Evolutionary conservation across 164 flowering plant genomes (phyloP).

Genomic region (Vitis vinifera): DNA sequence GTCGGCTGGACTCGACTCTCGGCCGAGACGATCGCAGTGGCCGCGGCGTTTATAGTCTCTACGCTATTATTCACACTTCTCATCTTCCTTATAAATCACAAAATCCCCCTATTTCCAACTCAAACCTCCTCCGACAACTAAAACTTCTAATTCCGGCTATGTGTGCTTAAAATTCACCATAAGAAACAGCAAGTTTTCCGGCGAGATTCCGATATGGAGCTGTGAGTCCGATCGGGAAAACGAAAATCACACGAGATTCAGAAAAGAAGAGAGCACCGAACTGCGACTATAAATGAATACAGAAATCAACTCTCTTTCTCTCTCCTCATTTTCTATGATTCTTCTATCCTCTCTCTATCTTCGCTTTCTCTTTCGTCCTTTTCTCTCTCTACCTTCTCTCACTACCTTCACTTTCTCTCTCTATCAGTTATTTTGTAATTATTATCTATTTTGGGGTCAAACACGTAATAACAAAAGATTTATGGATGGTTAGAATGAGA

Average conservation of each 20-base stretch:
- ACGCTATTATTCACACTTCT: conserved; percentile 38
- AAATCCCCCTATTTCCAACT: not conserved
- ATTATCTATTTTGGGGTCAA: conserved; percentile 15
- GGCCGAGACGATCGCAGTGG: conserved; percentile 63
- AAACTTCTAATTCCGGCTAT: not conserved
- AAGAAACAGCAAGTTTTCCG: not conserved
- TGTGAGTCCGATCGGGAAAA: not conserved
- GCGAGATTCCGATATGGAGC: conserved; percentile 2
- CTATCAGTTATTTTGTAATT: conserved; percentile 32
- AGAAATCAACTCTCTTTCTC: not conserved
- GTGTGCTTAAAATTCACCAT: not conserved
- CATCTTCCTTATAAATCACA: conserved; percentile 15
- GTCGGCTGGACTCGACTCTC: conserved; percentile 57
- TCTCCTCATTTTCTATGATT: not conserved
- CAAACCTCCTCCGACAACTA: not conserved
- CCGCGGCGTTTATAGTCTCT: conserved; percentile 68
- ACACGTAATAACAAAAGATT: not conserved
- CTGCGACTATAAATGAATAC: not conserved
- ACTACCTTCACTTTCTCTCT: conserved; percentile 11
- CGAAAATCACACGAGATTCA: not conserved
- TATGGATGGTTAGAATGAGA: not conserved
- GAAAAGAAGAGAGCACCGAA: too few species aligned
- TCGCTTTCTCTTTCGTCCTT: not conserved
- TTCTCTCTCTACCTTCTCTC: not conserved
- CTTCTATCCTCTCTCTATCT: not conserved